Evolutionary conservation across 73 alveolate genomes (phyloP), one percentile per base, ranked within the genome.

Genomic region (Durusdinium trenchii): DNA sequence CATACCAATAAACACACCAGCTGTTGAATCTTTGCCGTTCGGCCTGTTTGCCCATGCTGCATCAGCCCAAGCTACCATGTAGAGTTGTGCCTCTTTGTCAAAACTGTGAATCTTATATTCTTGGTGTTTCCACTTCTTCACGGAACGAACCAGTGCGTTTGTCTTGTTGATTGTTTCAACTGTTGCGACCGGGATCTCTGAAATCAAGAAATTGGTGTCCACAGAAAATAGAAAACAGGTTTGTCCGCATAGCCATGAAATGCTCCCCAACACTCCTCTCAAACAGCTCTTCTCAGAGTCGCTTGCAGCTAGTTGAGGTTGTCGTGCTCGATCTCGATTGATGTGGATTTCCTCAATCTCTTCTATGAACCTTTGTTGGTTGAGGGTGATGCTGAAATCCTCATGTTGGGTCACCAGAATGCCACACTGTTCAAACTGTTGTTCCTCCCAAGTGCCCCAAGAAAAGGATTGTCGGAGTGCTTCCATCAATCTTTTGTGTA

Each of bases 1-100:
- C 64, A 82, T 48, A 4, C 93, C 93, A 23, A 82, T 28, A 32
- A 82, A 12, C 10, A 82, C 32, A 3, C 93, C 93, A 1, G 64
- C 93, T 9, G 93, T 82, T 26, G 73, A 40, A 42, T 54, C 36
- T 7, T 42, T 35, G 10, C 62, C 64, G 40, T 78, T 61, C 16
- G 89, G 89, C 48, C 73, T 10, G 47, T 82, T 82, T 23, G 93
- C 93, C 93, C 93, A 82, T 30, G 73, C 93, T 9, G 93, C 93
- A 50, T 82, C 93, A 48, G 62, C 42, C 93, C 93, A 82, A 35
- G 73, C 64, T 2, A 82, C 93, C 30, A 50, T 3, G 35, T 6
- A 3, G 30, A 50, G 23, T 1, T 50, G 32, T 50, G 45, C 93
- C 62, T 60, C 62, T n/a, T n/a, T n/a, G n/a, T n/a, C n/a, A 82